Conservation (phyloP, 2,329 filamentous ascomycete genomes). For the Neonectria punicea region DNA sequence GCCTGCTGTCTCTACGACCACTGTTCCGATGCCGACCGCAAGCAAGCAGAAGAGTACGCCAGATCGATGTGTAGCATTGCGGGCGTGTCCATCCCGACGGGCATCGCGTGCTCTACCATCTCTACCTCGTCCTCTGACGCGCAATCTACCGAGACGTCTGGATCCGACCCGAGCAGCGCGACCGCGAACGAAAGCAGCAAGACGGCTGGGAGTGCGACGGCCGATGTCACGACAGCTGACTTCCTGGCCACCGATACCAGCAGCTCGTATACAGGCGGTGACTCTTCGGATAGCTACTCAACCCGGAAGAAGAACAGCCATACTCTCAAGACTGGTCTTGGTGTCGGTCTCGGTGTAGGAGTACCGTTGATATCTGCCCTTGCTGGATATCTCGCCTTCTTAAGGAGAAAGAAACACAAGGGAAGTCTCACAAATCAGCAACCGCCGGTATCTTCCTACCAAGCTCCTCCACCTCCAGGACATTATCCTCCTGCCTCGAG, state of each 20-base stretch:
- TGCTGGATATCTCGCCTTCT: conserved; percentile 12
- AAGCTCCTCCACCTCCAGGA: background rate
- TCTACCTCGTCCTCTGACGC: background rate
- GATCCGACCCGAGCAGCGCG: background rate
- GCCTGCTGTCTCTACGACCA: conserved; percentile 20
- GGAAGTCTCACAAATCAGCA: background rate
- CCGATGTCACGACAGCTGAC: background rate
- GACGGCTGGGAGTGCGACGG: background rate
- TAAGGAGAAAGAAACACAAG: conserved; percentile 6
- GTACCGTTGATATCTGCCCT: conserved; percentile 4
- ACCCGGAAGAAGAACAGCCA: background rate
- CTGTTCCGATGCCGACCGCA: conserved; percentile 15
- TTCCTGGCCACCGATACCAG: background rate
- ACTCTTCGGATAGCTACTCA: background rate
- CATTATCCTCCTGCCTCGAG: background rate
- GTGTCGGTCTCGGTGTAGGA: conserved; percentile 19
- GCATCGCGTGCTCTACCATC: background rate
- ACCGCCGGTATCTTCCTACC: background rate
- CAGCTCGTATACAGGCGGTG: background rate
- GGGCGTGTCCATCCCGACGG: conserved; percentile 5
- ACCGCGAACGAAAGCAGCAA: background rate
- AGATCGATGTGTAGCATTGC: background rate
- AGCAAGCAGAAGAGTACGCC: conserved; percentile 5
- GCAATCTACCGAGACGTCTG: background rate
- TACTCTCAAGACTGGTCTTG: conserved; percentile 5